Evolutionary conservation across 2,329 filamentous ascomycete genomes (phyloP), one percentile per base, ranked within the genome.

Genomic region (Stagonosporopsis rhizophila): DNA sequence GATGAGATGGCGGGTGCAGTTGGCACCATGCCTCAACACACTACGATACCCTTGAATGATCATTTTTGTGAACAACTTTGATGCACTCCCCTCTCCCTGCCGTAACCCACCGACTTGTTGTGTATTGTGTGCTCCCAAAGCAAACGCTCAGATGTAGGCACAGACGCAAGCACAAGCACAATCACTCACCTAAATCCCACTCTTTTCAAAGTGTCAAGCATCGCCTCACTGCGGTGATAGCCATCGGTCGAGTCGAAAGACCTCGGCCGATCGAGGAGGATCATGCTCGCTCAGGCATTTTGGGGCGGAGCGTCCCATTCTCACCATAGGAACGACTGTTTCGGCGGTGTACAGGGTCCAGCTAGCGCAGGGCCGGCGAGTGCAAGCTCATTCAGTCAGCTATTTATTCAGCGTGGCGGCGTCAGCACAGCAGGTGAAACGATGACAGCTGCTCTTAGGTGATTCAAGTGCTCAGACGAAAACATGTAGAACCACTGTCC

Each of bases 1-100:
- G 64, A 70, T 66, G 61, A 69, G 62, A 63, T 59, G 68, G 60
- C 61, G 62, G 67, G 60, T 62, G 58, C 61, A 56, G 60, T 57
- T 55, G 65, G 66, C 63, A 64, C 59, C 55, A 60, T 58, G 55
- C 34, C 30, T 37, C 38, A 38, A 46, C 38, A 56, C 30, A 25
- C 47, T 53, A 61, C 59, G 55, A 56, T 47, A 59, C 49, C 53
- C 53, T 45, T 52, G 53, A 56, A 56, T 56, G 44, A 56, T 52
- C 38, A 56, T 48, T 52, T 45, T 52, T 48, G 53, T 56, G 53
- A 52, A 52, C 32, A 19, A 47, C 11, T 7, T 27, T 30, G 20
- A 14, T 51, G 42, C 30, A 37, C 12, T 22, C 8, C 32, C 1
- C n/a, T 15, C 32, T 17, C 37, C 37, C 22, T 25, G 4, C 20